Percentiles rank a stretch among this genome's conserved stretches.
Evolutionary conservation across 1,284 basidiomycete species (phyloP).

Genomic region (Leccinum brunneo-olivaceum): DNA sequence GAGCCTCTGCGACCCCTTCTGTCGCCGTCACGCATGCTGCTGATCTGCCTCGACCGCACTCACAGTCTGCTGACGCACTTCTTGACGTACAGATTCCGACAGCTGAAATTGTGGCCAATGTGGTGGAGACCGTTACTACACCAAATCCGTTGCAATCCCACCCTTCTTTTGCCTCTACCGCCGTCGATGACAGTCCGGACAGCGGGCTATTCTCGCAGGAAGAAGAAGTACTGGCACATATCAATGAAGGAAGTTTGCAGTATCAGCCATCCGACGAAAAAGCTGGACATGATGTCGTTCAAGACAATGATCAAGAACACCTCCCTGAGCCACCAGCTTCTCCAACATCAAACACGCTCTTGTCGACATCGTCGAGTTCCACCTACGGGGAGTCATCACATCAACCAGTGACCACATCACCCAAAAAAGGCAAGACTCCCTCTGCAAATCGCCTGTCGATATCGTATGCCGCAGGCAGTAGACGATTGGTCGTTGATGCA

Average conservation of each 20-base stretch:
- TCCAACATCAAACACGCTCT: conserved; percentile 45
- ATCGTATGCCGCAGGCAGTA: conserved; percentile 83
- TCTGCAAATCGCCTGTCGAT: conserved; percentile 87
- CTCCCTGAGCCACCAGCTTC: conserved; percentile 52
- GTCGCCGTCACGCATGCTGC: conserved; percentile 35
- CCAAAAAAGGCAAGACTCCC: conserved; percentile 36
- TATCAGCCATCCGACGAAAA: conserved; percentile 13
- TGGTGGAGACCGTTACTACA: conserved; percentile 1
- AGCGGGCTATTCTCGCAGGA: conserved; percentile 28
- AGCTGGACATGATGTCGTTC: conserved; percentile 11
- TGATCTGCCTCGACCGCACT: conserved; percentile 29
- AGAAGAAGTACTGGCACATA: conserved; percentile 18
- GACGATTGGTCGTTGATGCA: conserved; percentile 85
- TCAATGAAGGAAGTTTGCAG: conserved; percentile 11
- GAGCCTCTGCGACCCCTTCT: conserved; percentile 30
- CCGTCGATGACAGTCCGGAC: conserved; percentile 39
- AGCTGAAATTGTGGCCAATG: conserved; percentile 6
- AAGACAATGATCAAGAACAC: conserved; percentile 38
- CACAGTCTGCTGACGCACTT: conserved; percentile 41
- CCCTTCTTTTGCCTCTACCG: conserved; percentile 42
- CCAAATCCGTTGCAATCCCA: conserved; percentile 34
- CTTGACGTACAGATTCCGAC: conserved; percentile 35
- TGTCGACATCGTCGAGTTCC: conserved; percentile 45
- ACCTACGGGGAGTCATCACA: conserved; percentile 32
- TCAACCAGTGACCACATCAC: conserved; percentile 5